These are phyloP conservation scores for Furcasterigmium furcatum DNA, from an alignment of 2,329 filamentous ascomycete species.

Conservation along the genomic window DNA sequence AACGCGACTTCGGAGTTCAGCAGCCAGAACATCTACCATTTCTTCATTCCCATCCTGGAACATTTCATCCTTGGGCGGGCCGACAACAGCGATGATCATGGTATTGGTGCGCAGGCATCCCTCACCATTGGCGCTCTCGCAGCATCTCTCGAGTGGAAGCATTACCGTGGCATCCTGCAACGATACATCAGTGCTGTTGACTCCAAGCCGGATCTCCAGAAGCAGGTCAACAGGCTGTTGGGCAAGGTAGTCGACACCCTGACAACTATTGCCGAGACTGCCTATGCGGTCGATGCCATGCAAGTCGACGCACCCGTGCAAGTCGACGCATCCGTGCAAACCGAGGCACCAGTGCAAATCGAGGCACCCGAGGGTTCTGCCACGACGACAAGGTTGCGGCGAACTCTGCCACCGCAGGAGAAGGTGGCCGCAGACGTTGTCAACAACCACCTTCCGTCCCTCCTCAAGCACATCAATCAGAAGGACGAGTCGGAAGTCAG, in stretches of 20 bases:
- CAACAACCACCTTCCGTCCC: conserved; percentile 71
- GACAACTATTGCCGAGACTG: conserved; percentile 26
- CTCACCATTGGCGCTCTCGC: conserved; percentile 73
- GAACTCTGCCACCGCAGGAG: conserved; percentile 61
- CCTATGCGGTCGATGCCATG: conserved; percentile 33
- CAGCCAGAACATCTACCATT: conserved; percentile 76
- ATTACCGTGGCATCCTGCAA: conserved; percentile 81
- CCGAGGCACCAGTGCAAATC: no score
- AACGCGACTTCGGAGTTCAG: conserved; percentile 62
- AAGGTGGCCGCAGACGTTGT: conserved; percentile 72
- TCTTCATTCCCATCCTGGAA: conserved; percentile 88
- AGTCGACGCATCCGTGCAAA: neutral
- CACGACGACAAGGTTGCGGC: conserved; percentile 47
- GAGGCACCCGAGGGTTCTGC: conserved; percentile 7
- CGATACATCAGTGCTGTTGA: conserved; percentile 81
- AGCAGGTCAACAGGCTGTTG: conserved; percentile 79
- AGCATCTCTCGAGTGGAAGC: conserved; percentile 80
- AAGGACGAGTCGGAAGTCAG: conserved; percentile 96
- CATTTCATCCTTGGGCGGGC: conserved; percentile 87
- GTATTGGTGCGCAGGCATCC: conserved; percentile 83
- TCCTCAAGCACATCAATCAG: conserved; percentile 84
- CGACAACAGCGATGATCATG: conserved; percentile 73
- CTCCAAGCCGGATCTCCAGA: conserved; percentile 78
- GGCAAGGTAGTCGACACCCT: conserved; percentile 74
- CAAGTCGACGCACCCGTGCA: conserved; percentile 25